Base-by-base conservation (phyloP, 805 yeast species). In the Schizosaccharomyces cryophilus region DNA sequence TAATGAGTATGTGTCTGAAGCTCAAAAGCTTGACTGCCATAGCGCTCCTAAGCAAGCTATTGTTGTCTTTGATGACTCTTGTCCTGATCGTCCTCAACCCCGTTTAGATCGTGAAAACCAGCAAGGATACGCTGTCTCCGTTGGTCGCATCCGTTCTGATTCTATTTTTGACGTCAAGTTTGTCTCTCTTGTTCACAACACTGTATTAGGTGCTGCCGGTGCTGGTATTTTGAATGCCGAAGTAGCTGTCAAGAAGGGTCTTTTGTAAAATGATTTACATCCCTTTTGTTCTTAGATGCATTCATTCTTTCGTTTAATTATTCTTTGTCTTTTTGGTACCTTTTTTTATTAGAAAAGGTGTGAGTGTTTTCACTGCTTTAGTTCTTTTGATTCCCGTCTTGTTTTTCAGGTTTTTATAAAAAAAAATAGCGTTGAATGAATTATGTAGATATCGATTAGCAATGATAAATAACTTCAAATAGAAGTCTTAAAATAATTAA, bases 161-260 rank as follows among this genome's bases (percentile, higher is more conserved):
- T 88, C 95, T 7, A 87, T 93, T 13, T 78, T 93, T 67, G 98
- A 93, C 72, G 81, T 79, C 76, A 93, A 93, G 75, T 90, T 93
- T 89, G 96, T 93, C 61, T 93, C 88, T n/a, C 76, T 93, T 66
- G 89, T 96, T 31, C 98, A 93, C 73, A 93, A 93, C 78, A 93
- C 98, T 61, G 80, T 93, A 68, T 87, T 93, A 66, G 98, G 98
- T 69, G 98, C 98, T 69, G 98, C 98, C 30, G 98, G 98, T 71
- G 85, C 96, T 7, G 98, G 98, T 72, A 78, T 93, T 64, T 80
- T 93, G 72, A 93, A 93, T 71, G 98, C 95, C 61, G 98, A 93
- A 76, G 77, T 88, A 61, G 77, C 93, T 67, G 73, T 79, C 63
- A 89, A 89, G 63, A 88, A 84, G 75, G 78, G 80, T 63, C 73